phyloP scores from a whole-genome alignment of 1,139 yeast species.

The Tardiomyces blankii region DNA sequence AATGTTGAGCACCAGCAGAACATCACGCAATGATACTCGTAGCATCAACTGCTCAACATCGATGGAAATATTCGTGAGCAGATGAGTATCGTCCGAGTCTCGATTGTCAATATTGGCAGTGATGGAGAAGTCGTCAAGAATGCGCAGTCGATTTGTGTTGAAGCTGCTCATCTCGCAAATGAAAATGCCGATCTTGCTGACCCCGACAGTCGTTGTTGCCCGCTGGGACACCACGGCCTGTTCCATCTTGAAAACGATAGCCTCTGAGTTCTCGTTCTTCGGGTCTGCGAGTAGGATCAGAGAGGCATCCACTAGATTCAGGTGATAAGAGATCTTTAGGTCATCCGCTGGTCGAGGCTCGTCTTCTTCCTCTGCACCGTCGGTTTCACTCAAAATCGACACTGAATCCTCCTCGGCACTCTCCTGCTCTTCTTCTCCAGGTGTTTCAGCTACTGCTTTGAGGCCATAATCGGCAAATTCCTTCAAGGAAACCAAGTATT shows the following conservation, averaged over 20 bases:
- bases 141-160: constrained; percentile 49
- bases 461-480: constrained; percentile 21
- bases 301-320: constrained; percentile 71
- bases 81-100: constrained; percentile 46
- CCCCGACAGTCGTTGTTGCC: constrained; percentile 37
- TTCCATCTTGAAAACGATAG: constrained; percentile 80
- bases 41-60: constrained; percentile 73
- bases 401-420: constrained; percentile 7
- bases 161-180: constrained; percentile 62
- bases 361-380: constrained; percentile 10
- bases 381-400: constrained; percentile 8
- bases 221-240: constrained; percentile 67
- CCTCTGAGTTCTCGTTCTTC: constrained; percentile 57
- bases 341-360: constrained; percentile 4
- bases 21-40: constrained; percentile 79
- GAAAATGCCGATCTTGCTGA: constrained; percentile 79
- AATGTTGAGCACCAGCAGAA: constrained; percentile 64
- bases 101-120: constrained; percentile 65
- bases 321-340: constrained; percentile 36
- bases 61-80: constrained; percentile 53
- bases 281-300: constrained; percentile 77
- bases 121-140: constrained; percentile 82
- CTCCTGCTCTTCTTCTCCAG: constrained; percentile 7
- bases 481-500: constrained; percentile 70
- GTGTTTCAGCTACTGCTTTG: background rate